Conservation (phyloP, 139 green algal species). For the Tetradesmus lagerheimii region DNA sequence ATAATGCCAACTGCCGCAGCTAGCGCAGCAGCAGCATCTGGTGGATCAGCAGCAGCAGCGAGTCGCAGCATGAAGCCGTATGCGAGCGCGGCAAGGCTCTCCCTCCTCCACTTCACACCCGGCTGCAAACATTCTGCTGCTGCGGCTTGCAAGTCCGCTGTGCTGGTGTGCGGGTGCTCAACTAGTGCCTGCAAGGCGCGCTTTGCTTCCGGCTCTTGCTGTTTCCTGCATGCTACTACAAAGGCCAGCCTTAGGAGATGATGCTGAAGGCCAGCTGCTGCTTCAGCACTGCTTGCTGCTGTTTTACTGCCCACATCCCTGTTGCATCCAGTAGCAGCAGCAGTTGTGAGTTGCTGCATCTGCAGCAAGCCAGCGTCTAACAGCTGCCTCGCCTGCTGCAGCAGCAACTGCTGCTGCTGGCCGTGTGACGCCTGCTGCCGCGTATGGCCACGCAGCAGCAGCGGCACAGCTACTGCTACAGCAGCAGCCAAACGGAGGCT, state of each 20-base stretch:
- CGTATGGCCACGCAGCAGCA: background rate
- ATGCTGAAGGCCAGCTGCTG: background rate
- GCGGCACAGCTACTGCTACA: background rate
- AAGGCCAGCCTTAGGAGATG: background rate
- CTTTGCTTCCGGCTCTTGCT: background rate
- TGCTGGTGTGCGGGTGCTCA: background rate
- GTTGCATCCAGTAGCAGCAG: background rate
- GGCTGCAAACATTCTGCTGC: background rate
- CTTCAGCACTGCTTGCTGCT: background rate
- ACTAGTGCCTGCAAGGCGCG: background rate
- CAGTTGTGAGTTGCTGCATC: background rate
- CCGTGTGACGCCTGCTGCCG: background rate
- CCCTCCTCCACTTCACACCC: background rate
- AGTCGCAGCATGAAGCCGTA: background rate
- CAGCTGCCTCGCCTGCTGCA: conserved; percentile 4
- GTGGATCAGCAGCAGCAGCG: background rate
- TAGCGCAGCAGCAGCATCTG: background rate
- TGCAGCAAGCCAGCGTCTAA: background rate
- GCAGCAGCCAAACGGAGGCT: background rate
- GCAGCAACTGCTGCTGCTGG: background rate
- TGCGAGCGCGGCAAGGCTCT: background rate
- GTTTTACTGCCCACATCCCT: background rate
- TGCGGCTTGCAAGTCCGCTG: background rate
- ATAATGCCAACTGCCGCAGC: background rate
- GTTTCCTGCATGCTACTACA: background rate